phyloP scores from a whole-genome alignment of 75 land plant genomes.

The Larix kaempferi region DNA sequence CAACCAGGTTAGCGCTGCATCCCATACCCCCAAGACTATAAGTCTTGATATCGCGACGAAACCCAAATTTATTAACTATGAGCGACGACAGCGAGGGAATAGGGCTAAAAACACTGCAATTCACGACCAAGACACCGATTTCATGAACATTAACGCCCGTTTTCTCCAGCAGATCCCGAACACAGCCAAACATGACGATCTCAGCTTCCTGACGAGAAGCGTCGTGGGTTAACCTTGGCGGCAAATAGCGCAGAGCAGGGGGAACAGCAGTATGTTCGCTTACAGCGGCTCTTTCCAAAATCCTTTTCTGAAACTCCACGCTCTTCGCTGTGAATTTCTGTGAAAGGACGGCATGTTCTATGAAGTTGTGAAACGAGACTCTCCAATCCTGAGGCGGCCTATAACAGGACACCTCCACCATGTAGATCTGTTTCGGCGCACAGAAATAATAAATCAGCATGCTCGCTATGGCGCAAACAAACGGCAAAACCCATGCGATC shows the following conservation, averaged over 20 bases:
- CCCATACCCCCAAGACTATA: slow-evolving; percentile 87
- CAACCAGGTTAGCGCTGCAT: slow-evolving; percentile 70
- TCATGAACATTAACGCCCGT: slow-evolving; percentile 52
- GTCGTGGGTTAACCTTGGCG: slow-evolving; percentile 22
- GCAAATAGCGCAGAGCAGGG: slow-evolving; percentile 20
- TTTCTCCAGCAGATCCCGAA: slow-evolving; percentile 52
- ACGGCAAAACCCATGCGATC: too few relatives aligned
- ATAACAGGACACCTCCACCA: slow-evolving; percentile 48
- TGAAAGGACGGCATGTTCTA: slow-evolving; percentile 37
- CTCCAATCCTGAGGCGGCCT: slow-evolving; percentile 42
- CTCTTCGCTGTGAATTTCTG: slow-evolving; percentile 12
- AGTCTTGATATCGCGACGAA: slow-evolving; percentile 49
- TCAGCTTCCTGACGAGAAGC: slow-evolving; percentile 55
- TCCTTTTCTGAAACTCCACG: slow-evolving; percentile 36
- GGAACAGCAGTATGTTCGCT: slow-evolving; percentile 41
- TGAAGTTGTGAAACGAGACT: slow-evolving; percentile 37
- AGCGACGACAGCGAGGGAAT: slow-evolving; percentile 73
- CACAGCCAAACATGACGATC: slow-evolving; percentile 49
- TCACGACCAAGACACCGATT: slow-evolving; percentile 71
- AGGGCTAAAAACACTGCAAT: slow-evolving; percentile 69
- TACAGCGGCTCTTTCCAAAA: slow-evolving; percentile 40
- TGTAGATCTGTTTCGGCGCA: slow-evolving; percentile 9
- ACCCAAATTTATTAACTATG: slow-evolving; percentile 64
- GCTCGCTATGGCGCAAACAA: too few relatives aligned
- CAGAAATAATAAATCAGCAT: too few relatives aligned